Evolutionary conservation across 2,329 filamentous ascomycete species (phyloP).

Genomic region (Endocalyx cinctus): DNA sequence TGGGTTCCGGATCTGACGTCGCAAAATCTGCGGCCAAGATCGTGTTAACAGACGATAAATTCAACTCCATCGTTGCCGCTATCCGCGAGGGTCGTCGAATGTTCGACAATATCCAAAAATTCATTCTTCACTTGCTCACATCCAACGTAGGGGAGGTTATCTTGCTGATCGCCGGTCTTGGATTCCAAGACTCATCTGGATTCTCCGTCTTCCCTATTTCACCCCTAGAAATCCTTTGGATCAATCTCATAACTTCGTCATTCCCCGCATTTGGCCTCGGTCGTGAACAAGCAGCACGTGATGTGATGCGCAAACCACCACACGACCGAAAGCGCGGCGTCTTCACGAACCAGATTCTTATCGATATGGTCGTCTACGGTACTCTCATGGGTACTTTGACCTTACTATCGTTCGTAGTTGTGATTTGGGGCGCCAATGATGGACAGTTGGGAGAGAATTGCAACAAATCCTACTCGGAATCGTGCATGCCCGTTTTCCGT

Average conservation of each 20-base stretch:
- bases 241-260: constrained; percentile 88
- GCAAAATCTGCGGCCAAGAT: constrained; percentile 79
- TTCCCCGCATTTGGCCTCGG: constrained; percentile 86
- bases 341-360: constrained; percentile 71
- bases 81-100: constrained; percentile 80
- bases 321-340: constrained; percentile 65
- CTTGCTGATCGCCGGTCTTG: constrained; percentile 74
- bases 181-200: constrained; percentile 66
- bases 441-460: constrained; percentile 56
- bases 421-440: constrained; percentile 52
- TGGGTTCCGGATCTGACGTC: constrained; percentile 84
- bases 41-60: constrained; percentile 83
- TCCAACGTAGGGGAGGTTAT: constrained; percentile 83
- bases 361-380: constrained; percentile 78
- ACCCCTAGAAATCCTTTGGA: constrained; percentile 85
- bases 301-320: constrained; percentile 77
- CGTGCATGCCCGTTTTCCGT: constrained; percentile 59
- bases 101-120: constrained; percentile 88
- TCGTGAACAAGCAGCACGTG: constrained; percentile 67
- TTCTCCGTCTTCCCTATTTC: constrained; percentile 82
- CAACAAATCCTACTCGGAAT: constrained; percentile 54
- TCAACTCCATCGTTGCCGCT: constrained; percentile 78
- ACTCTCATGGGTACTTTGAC: constrained; percentile 70
- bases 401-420: constrained; percentile 61
- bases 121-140: constrained; percentile 72